Percentiles rank a stretch among this genome's conserved stretches.
Conservation (phyloP, 2,329 filamentous ascomycete genomes). For the Diaporthe ilicicola region DNA sequence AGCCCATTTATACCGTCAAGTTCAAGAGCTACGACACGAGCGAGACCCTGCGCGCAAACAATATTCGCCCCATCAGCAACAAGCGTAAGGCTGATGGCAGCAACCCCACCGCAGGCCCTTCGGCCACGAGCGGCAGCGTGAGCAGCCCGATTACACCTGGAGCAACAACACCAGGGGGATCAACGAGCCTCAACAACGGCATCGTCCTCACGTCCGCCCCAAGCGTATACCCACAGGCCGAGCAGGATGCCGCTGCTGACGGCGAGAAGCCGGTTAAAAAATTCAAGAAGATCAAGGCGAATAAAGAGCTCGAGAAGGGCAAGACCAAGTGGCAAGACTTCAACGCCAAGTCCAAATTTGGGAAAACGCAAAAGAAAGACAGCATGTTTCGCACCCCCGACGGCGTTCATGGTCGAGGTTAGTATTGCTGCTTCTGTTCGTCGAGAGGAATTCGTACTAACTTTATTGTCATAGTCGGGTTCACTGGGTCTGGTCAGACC, state of each 20-base stretch:
- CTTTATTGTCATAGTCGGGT: conserved; percentile 73
- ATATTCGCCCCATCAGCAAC: conserved; percentile 81
- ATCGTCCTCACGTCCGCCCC: conserved; percentile 65
- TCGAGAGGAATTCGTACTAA: conserved; percentile 39
- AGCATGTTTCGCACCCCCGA: conserved; percentile 98
- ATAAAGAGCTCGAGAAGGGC: conserved; percentile 87
- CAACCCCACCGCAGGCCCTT: conserved; percentile 49
- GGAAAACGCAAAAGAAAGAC: conserved; percentile 79
- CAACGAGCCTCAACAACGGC: conserved; percentile 47
- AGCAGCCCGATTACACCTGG: conserved; percentile 28
- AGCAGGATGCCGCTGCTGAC: conserved; percentile 71
- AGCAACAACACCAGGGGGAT: conserved; percentile 21
- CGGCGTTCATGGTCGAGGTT: conserved; percentile 85
- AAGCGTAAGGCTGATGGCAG: conserved; percentile 88
- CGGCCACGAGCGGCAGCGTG: conserved; percentile 39
- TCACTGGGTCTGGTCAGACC: conserved; percentile 91
- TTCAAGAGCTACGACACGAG: conserved; percentile 92
- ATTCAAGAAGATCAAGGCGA: conserved; percentile 91
- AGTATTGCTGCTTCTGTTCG: conserved; percentile 37
- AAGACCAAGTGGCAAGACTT: conserved; percentile 98
- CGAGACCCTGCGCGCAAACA: conserved; percentile 82
- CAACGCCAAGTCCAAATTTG: conserved; percentile 77
- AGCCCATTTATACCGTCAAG: conserved; percentile 92
- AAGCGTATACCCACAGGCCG: conserved; percentile 64
- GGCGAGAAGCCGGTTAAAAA: conserved; percentile 79